phyloP scores from a whole-genome alignment of 345 rosid species.

The Balakata baccata region DNA sequence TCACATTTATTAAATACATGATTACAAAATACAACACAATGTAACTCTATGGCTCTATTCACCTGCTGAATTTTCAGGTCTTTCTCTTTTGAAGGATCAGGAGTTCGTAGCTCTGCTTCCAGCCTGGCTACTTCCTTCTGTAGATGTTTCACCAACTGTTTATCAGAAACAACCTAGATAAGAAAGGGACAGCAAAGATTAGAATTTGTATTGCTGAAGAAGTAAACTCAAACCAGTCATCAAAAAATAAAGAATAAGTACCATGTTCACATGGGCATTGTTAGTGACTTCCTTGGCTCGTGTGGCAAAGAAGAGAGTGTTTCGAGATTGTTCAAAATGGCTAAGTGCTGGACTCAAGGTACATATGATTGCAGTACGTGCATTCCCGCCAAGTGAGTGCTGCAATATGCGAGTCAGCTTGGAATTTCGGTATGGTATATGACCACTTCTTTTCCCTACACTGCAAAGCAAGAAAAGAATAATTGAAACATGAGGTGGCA shows the following conservation, averaged over 20 bases:
- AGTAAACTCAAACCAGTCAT: not conserved
- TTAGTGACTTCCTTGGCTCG: constrained; percentile 99
- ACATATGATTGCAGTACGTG: constrained; percentile 96
- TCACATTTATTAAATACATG: constrained; percentile 7
- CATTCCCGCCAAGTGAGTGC: constrained; percentile 99
- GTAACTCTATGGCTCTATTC: constrained; percentile 3
- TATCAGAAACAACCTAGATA: constrained; percentile 87
- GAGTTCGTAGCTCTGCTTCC: constrained; percentile 97
- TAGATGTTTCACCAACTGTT: constrained; percentile 94
- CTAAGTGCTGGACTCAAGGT: constrained; percentile 87
- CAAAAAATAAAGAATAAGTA: constrained; percentile 32
- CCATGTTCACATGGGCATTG: constrained; percentile 98
- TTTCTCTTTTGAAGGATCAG: constrained; percentile 82
- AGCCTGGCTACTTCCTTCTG: constrained; percentile 97
- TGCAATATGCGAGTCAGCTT: constrained; percentile 96
- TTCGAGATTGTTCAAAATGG: constrained; percentile 96
- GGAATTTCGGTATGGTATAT: constrained; percentile 93
- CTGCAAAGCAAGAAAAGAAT: constrained; percentile 34
- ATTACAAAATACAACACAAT: not conserved
- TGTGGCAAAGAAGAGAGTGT: constrained; percentile 90
- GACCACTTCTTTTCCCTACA: constrained; percentile 93
- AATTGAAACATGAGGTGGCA: not conserved
- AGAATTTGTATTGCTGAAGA: not conserved
- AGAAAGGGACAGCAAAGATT: not conserved
- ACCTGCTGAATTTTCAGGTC: constrained; percentile 89